These are phyloP conservation scores for Epicoccum nigrum DNA, from an alignment of 2,329 filamentous ascomycete genomes.

Conservation along the genomic window DNA sequence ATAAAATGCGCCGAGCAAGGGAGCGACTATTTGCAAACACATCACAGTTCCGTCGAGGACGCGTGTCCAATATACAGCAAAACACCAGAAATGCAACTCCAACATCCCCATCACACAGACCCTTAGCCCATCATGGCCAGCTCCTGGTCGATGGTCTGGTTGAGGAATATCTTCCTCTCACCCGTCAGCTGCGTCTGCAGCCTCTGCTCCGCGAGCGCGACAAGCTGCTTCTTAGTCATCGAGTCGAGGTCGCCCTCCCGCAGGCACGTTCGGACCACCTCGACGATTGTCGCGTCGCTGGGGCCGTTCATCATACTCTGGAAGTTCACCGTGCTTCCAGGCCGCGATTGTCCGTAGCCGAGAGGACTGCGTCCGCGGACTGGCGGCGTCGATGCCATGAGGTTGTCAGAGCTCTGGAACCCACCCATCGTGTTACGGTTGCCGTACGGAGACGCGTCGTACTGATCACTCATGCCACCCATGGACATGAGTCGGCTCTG, in stretches of 20 bases:
- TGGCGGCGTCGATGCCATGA: slow-evolving; percentile 46
- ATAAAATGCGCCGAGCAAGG: slow-evolving; percentile 9
- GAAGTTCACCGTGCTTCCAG: slow-evolving; percentile 65
- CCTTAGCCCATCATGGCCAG: slow-evolving; percentile 84
- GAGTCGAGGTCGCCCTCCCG: slow-evolving; percentile 90
- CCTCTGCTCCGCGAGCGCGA: slow-evolving; percentile 87
- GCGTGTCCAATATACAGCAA: slow-evolving; percentile 19
- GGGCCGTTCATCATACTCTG: slow-evolving; percentile 66
- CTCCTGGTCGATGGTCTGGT: slow-evolving; percentile 90
- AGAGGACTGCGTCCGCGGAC: slow-evolving; percentile 57
- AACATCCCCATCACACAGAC: not conserved
- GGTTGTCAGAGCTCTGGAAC: slow-evolving; percentile 50
- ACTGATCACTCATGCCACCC: slow-evolving; percentile 58
- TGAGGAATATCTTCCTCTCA: slow-evolving; percentile 87
- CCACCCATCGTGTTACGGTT: slow-evolving; percentile 51
- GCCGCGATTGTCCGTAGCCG: slow-evolving; percentile 55
- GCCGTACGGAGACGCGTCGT: slow-evolving; percentile 47
- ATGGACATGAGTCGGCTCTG: slow-evolving; percentile 64
- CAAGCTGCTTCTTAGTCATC: slow-evolving; percentile 95
- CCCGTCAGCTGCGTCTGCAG: slow-evolving; percentile 87
- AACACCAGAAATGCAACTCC: slow-evolving; percentile 29
- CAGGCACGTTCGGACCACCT: slow-evolving; percentile 82
- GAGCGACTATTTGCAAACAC: slow-evolving; percentile 14
- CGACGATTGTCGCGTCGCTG: slow-evolving; percentile 79
- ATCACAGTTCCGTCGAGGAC: not conserved